Evolutionary conservation across 1,139 yeast species (phyloP).

Genomic region (Nadsonia starkeyi-henricii): DNA sequence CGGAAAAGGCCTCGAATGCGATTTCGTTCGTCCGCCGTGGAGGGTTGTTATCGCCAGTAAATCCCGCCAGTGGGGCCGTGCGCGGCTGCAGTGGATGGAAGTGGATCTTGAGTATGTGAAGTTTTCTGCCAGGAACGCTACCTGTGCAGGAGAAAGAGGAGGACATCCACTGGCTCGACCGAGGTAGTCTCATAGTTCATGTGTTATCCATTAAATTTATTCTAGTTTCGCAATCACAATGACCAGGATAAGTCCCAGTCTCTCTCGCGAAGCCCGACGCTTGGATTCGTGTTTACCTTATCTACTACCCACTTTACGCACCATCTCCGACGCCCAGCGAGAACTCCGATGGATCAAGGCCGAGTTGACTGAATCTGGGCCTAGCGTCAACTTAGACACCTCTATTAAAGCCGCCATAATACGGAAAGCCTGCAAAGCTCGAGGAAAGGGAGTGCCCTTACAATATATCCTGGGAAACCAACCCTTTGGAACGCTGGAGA

Average conservation of each 20-base stretch:
- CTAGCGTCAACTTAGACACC: neutral
- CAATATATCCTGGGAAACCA: conserved; percentile 78
- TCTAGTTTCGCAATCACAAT: neutral
- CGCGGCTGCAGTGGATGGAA: too few species aligned
- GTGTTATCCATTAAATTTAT: too few species aligned
- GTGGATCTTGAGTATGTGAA: too few species aligned
- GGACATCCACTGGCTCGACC: too few species aligned
- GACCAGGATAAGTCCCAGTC: neutral
- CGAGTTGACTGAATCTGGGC: conserved; percentile 21
- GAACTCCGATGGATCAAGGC: conserved; percentile 40
- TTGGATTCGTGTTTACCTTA: conserved; percentile 13
- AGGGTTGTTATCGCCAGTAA: too few species aligned
- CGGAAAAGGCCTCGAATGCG: too few species aligned
- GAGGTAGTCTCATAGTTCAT: too few species aligned
- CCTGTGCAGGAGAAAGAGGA: too few species aligned
- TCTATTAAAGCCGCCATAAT: neutral
- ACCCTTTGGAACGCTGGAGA: conserved; percentile 64
- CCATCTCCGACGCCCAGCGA: conserved; percentile 19
- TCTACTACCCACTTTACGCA: conserved; percentile 14
- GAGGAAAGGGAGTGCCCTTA: conserved; percentile 41
- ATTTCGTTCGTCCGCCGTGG: too few species aligned
- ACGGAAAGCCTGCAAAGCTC: conserved; percentile 15
- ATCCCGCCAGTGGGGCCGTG: too few species aligned
- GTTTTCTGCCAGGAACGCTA: too few species aligned
- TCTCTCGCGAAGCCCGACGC: conserved; percentile 8